A percentile compares a stretch with the other conserved stretches of the same genome.
phyloP scores from a whole-genome alignment of 2,329 filamentous ascomycete genomes.

The Penicillium sp. region DNA sequence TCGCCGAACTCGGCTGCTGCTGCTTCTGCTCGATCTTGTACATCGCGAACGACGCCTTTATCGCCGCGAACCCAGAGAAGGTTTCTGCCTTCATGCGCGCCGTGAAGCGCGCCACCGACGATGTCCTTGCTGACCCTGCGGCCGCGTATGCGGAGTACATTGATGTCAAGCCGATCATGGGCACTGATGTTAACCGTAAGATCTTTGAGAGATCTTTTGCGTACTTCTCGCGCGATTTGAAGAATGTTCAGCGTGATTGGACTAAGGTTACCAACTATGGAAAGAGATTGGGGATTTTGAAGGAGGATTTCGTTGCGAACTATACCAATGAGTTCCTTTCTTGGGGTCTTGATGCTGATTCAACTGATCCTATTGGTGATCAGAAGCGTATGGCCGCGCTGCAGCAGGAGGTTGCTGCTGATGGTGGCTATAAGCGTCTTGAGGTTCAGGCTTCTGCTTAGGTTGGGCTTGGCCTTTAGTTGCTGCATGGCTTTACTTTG shows the following conservation, averaged over 20 bases:
- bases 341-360: conserved; percentile 66
- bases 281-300: conserved; percentile 68
- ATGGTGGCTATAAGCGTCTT: conserved; percentile 59
- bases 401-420: conserved; percentile 64
- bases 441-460: conserved; percentile 31
- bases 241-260: conserved; percentile 76
- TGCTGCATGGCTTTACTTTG: not conserved
- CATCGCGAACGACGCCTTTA: conserved; percentile 73
- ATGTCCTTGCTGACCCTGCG: conserved; percentile 63
- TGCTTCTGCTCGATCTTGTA: conserved; percentile 82
- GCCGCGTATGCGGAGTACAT: conserved; percentile 67
- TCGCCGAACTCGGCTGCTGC: conserved; percentile 77
- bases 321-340: conserved; percentile 71
- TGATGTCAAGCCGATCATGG: conserved; percentile 71
- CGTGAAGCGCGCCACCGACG: conserved; percentile 72
- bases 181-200: conserved; percentile 67
- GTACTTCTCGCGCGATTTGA: conserved; percentile 71
- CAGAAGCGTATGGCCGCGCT: conserved; percentile 72
- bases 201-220: conserved; percentile 78
- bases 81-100: conserved; percentile 68
- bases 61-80: conserved; percentile 65
- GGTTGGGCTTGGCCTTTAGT: not conserved
- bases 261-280: conserved; percentile 74
- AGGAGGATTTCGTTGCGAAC: conserved; percentile 65
- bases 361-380: conserved; percentile 66